phyloP scores from a whole-genome alignment of 2,329 filamentous ascomycete genomes.

The Cladophialophora chaetospira region DNA sequence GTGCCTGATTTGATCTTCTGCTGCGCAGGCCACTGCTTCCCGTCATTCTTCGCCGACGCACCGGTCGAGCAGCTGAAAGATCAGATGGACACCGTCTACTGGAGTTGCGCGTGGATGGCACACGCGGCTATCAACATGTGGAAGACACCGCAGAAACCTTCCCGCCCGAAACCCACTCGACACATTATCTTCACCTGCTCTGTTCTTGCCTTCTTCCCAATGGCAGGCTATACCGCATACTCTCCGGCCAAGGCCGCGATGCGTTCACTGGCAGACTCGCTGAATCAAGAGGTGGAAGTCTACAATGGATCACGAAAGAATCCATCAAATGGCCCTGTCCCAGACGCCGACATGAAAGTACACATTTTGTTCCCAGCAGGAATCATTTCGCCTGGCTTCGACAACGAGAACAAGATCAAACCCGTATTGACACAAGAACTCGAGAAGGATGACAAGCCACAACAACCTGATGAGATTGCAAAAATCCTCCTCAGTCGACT shows the following conservation, averaged over 20 bases:
- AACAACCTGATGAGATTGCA: constrained; percentile 79
- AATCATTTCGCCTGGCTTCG: constrained; percentile 74
- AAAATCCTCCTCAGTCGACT: constrained; percentile 68
- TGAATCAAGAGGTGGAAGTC: constrained; percentile 80
- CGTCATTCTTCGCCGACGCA: constrained; percentile 76
- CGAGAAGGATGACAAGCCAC: constrained; percentile 78
- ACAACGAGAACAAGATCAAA: constrained; percentile 75
- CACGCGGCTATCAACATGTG: constrained; percentile 76
- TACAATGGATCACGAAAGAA: constrained; percentile 67
- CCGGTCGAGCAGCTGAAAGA: constrained; percentile 65
- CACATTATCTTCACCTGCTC: constrained; percentile 90
- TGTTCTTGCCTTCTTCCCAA: constrained; percentile 70
- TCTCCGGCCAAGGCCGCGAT: constrained; percentile 83
- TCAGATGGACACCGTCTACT: constrained; percentile 94
- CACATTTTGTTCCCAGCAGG: constrained; percentile 83
- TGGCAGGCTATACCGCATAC: constrained; percentile 84
- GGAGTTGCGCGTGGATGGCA: constrained; percentile 80
- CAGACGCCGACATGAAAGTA: constrained; percentile 70
- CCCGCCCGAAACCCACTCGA: constrained; percentile 52
- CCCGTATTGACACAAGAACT: constrained; percentile 76
- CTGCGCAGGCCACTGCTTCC: constrained; percentile 73
- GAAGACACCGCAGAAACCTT: constrained; percentile 52
- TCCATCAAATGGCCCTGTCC: constrained; percentile 39
- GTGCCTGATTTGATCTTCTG: constrained; percentile 89
- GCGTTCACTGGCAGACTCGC: constrained; percentile 76